phyloP scores from a whole-genome alignment of 2,329 filamentous ascomycete genomes.

The Cladosporium sp. region DNA sequence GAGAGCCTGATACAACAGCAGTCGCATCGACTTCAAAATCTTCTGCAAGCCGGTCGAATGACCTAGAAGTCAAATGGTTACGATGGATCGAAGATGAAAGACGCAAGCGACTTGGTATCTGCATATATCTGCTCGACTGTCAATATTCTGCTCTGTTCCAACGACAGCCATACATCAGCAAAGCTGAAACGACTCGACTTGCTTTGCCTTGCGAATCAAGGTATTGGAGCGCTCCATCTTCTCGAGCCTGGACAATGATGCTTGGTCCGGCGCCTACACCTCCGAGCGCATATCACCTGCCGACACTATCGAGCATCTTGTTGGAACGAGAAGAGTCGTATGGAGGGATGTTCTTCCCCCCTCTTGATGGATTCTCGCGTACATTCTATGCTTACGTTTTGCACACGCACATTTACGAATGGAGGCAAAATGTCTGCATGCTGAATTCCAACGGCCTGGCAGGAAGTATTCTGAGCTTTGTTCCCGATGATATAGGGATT shows the following conservation, averaged over 20 bases:
- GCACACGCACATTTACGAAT: not conserved
- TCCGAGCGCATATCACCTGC: not conserved
- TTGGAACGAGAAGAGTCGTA: not conserved
- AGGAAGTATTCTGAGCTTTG: not conserved
- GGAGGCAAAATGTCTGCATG: conserved; percentile 1
- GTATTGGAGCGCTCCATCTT: not conserved
- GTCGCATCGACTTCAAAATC: not conserved
- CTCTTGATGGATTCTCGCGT: not conserved
- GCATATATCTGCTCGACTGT: not conserved
- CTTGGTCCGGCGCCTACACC: not conserved
- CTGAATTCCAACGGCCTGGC: not conserved
- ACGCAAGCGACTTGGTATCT: not conserved
- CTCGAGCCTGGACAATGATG: conserved; percentile 1
- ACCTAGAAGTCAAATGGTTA: not conserved
- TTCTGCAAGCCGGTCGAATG: not conserved
- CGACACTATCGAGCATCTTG: not conserved
- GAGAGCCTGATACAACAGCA: not conserved
- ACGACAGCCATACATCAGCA: conserved; percentile 1
- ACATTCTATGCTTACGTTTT: not conserved
- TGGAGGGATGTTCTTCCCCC: not conserved
- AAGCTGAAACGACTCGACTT: not conserved
- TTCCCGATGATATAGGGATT: not conserved
- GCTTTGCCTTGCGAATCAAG: not conserved
- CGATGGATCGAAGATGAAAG: not conserved
- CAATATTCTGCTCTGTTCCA: not conserved